Base-by-base conservation (phyloP, 1,139 yeast species). In the Magnusiomyces magnusii region DNA sequence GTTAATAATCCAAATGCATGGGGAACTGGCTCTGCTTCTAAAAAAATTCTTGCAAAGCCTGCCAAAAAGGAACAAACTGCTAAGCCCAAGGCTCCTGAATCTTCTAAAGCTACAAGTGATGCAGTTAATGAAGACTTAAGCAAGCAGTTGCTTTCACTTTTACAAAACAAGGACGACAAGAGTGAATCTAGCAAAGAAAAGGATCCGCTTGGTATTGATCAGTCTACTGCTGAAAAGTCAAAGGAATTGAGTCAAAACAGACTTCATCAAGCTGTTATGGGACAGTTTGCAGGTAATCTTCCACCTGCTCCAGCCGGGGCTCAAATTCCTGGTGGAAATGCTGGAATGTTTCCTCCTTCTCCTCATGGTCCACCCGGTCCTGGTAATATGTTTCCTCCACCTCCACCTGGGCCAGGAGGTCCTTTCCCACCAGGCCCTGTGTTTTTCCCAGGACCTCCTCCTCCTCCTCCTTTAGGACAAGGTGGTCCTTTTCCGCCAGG, bases 221-320 rank as follows among this genome's bases (percentile, higher is more conserved):
- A 25, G 34, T 57, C 63, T 13, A 60, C 53, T 28, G 61, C 64
- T 47, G 59, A 51, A 62, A 60, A 63, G 64, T 65, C 63, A 5
- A 78, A 78, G 63, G 47, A 41, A 39, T n/a, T 31, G 15, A 52
- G 34, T 25, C 55, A 79, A 31, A 50, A 75, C 62, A 76, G 79
- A 56, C 75, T 82, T 58, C 64, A 73, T 61, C 81, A 81, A 1
- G 81, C 80, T 57, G 78, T 80, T 28, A 65, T 63, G 56, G 65
- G 66, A 19, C 67, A 67, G 56, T 68, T 63, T 55, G 63, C 63
- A 47, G 62, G 62, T 9, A 80, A 76, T 62, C 79, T 77, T 2
- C 67, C 67, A 31, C 70, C 69, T 28, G 64, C 65, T 23, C 71
- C 71, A 52, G 66, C 65, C 49, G 68, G 66, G 36, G 68, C 66